Conservation (phyloP, 306 rosid genomes). For the Cucurbita ficifolia region DNA sequence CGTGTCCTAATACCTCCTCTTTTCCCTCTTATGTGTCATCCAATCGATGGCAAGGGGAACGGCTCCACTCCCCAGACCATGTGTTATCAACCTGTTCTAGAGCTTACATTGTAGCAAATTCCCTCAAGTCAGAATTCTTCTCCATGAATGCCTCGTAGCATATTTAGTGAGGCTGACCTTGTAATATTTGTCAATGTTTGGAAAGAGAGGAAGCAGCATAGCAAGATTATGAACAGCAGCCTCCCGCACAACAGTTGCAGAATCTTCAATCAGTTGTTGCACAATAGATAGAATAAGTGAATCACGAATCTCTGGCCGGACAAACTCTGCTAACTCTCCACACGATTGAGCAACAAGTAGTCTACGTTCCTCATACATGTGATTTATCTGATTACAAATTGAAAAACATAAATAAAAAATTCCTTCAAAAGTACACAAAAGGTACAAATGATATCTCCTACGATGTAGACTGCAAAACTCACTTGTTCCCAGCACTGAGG, state of each 20-base stretch:
- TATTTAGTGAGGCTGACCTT: conserved; percentile 99
- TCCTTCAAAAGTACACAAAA: conserved; percentile 11
- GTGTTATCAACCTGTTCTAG: conserved; percentile 68
- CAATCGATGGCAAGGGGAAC: conserved; percentile 27
- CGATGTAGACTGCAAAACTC: conserved; percentile 10
- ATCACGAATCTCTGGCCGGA: conserved; percentile 91
- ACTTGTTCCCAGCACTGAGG: conserved; percentile 99
- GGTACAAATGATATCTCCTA: not conserved
- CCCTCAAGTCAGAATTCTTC: conserved; percentile 99
- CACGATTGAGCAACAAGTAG: conserved; percentile 97
- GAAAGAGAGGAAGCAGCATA: conserved; percentile 86
- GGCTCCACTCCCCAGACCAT: conserved; percentile 82
- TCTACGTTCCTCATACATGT: conserved; percentile 94
- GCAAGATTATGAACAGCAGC: conserved; percentile 93
- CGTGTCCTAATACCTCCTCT: conserved; percentile 8
- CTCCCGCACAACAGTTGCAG: conserved; percentile 91
- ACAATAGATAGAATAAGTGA: conserved; percentile 90
- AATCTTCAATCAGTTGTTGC: conserved; percentile 84
- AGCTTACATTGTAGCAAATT: conserved; percentile 96
- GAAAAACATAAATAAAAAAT: conserved; percentile 11
- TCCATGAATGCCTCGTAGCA: conserved; percentile 99
- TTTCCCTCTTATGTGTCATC: conserved; percentile 18
- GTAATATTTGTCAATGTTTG: conserved; percentile 91
- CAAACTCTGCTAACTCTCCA: conserved; percentile 89
- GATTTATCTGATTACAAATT: conserved; percentile 56